Base-by-base conservation (phyloP, 1,284 basidiomycete genomes). In the Rhizoctonia solani region DNA sequence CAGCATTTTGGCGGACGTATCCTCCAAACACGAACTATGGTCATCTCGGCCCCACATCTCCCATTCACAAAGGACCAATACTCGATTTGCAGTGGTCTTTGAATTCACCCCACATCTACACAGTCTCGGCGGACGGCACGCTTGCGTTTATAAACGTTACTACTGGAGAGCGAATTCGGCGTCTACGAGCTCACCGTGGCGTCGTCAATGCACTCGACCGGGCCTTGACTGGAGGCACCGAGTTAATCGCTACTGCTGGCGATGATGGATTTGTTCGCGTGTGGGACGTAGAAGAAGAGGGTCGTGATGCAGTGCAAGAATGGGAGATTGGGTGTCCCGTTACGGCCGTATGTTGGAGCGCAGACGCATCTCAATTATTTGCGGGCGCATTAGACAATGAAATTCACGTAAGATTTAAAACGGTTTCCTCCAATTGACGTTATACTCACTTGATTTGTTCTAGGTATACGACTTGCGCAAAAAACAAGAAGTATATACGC, bases 351-450 rank as follows among this genome's bases (percentile, higher is more conserved):
- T 90, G 89, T 74, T 97, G 93, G 93, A 90, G 91, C 72, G 85
- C 85, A 42, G 94, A 97, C 74, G 95, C 92, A 0, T 83, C 90
- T 70, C 89, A 86, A 70, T 82, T 95, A 67, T 97, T 92, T 72
- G 85, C 92, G n/a, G 93, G 89, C 8, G 93, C 91, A 5, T 77
- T 98, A 72, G 95, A 97, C 77, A 98, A 98, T 72, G 92, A 93
- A 76, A 88, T 97, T 70, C 93, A 96, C 76, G 94, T 94, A 75
- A 71, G 89, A 81, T 21, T 21, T 16, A 52, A 42, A 27, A 27
- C 25, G 21, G 14, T 23, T 49, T 25, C 5, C 8, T 14, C 3
- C 8, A 25, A 5, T 49, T 27, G n/a, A 67, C 39, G 25, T 54
- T 21, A 19, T 25, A 53, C 54, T 50, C 23, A 14, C 54, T 14